phyloP scores from a whole-genome alignment of 176 grass and related monocot species.

The Cenchrus purpureus region DNA sequence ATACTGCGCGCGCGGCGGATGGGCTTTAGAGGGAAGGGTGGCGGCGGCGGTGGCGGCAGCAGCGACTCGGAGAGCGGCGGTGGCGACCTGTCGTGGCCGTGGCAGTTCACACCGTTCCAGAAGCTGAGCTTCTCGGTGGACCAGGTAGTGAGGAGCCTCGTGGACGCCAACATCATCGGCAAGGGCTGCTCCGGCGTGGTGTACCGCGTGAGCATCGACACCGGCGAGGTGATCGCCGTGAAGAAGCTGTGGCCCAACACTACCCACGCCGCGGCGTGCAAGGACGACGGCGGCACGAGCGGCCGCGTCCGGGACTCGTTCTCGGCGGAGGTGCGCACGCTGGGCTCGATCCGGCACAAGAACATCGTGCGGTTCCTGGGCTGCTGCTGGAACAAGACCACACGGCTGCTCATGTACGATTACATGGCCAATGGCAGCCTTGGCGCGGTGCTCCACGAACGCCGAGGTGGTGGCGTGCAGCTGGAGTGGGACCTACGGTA shows the following conservation, averaged over 20 bases:
- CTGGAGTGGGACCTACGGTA: constrained; percentile 95
- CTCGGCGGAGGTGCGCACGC: constrained; percentile 90
- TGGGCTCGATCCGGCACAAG: constrained; percentile 95
- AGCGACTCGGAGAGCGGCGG: constrained; percentile 56
- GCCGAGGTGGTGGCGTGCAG: constrained; percentile 53
- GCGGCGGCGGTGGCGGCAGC: constrained; percentile 23
- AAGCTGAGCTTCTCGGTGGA: constrained; percentile 93
- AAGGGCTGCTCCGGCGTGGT: constrained; percentile 93
- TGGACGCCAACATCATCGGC: constrained; percentile 90
- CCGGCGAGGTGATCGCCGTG: constrained; percentile 88
- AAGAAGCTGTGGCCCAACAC: constrained; percentile 88
- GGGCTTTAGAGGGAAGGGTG: constrained; percentile 37
- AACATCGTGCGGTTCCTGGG: constrained; percentile 96
- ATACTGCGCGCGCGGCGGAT: constrained; percentile 66
- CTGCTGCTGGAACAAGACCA: constrained; percentile 96
- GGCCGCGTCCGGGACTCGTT: constrained; percentile 77
- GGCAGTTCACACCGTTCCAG: constrained; percentile 99
- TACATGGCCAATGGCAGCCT: constrained; percentile 99
- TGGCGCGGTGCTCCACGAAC: constrained; percentile 85
- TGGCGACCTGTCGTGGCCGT: constrained; percentile 76
- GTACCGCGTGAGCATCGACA: constrained; percentile 86
- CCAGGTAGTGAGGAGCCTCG: constrained; percentile 77
- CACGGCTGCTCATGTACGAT: constrained; percentile 90
- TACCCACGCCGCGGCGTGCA: constrained; percentile 1
- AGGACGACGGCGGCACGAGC: constrained; percentile 45